A percentile compares a stretch with the other conserved stretches of the same genome.
Evolutionary conservation across 2,329 filamentous ascomycete species (phyloP).

Genomic region (Trichophyton simii): DNA sequence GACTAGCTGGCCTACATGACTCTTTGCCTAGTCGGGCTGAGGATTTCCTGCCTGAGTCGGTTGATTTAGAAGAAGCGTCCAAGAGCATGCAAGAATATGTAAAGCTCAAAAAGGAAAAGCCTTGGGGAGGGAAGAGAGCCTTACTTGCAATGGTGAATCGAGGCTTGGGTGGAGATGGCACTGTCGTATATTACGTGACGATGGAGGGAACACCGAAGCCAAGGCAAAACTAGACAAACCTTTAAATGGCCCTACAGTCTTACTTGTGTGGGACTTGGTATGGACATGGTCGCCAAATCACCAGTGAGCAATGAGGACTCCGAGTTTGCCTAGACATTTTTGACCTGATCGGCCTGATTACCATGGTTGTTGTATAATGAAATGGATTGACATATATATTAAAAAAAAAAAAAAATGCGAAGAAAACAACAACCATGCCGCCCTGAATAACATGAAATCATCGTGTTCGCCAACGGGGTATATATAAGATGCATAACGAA

Average conservation of each 20-base stretch:
- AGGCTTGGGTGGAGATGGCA: conserved; percentile 43
- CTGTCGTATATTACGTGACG: conserved; percentile 53
- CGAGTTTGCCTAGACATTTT: background rate
- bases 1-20: conserved; percentile 47
- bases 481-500: background rate
- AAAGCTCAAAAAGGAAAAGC: conserved; percentile 20
- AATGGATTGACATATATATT: background rate
- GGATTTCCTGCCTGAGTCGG: conserved; percentile 11
- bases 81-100: conserved; percentile 23
- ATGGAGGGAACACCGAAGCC: conserved; percentile 54
- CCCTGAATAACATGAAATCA: background rate
- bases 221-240: conserved; percentile 42
- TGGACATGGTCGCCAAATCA: background rate
- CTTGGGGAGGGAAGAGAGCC: conserved; percentile 41
- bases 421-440: background rate
- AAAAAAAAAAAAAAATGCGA: background rate
- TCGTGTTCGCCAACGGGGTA: background rate
- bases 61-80: conserved; percentile 18
- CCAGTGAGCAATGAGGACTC: background rate
- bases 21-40: conserved; percentile 28
- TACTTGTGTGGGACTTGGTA: background rate
- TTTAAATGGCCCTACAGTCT: background rate
- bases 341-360: background rate
- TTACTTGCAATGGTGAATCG: conserved; percentile 46
- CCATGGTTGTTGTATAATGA: background rate